These are phyloP conservation scores for Amaranthus hypochondriacus DNA, from an alignment of 148 eudicot genomes.

Conservation along the genomic window DNA sequence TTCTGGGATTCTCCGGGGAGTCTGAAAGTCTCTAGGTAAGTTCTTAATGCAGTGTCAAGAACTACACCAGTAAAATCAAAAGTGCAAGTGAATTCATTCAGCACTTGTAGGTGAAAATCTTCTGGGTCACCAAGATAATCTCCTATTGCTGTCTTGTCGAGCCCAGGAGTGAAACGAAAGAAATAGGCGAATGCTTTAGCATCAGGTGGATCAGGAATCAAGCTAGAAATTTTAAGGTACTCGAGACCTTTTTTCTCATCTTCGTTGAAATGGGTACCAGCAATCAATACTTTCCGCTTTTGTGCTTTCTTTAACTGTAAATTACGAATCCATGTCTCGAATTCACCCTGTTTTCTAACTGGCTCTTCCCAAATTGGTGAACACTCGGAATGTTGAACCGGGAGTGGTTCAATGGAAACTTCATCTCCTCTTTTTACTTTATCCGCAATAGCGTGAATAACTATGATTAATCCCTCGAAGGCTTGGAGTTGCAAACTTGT, in stretches of 20 bases:
- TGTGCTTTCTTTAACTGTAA: conserved; percentile 65
- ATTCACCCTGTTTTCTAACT: conserved; percentile 25
- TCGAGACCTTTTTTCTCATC: conserved; percentile 87
- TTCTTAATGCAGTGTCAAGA: conserved; percentile 74
- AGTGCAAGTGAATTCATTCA: conserved; percentile 63
- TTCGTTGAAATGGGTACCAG: conserved; percentile 76
- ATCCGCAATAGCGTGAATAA: conserved; percentile 78
- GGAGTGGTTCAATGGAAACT: conserved; percentile 51
- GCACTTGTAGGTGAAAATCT: conserved; percentile 68
- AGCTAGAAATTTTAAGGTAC: conserved; percentile 50
- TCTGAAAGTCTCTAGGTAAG: conserved; percentile 68
- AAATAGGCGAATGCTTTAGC: conserved; percentile 71
- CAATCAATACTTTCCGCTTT: conserved; percentile 60
- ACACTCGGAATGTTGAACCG: conserved; percentile 50
- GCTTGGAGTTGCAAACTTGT: conserved; percentile 87
- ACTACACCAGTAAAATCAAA: conserved; percentile 72
- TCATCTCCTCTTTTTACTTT: conserved; percentile 42
- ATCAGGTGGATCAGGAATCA: conserved; percentile 71
- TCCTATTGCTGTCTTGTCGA: conserved; percentile 74
- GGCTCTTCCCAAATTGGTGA: conserved; percentile 87
- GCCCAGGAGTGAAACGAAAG: conserved; percentile 65
- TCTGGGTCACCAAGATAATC: conserved; percentile 90
- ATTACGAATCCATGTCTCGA: conserved; percentile 50
- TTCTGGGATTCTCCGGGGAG: conserved; percentile 97
- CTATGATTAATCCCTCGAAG: conserved; percentile 66